Evolutionary conservation across 2,329 filamentous ascomycete genomes (phyloP).

Genomic region (Monosporascus sp.): DNA sequence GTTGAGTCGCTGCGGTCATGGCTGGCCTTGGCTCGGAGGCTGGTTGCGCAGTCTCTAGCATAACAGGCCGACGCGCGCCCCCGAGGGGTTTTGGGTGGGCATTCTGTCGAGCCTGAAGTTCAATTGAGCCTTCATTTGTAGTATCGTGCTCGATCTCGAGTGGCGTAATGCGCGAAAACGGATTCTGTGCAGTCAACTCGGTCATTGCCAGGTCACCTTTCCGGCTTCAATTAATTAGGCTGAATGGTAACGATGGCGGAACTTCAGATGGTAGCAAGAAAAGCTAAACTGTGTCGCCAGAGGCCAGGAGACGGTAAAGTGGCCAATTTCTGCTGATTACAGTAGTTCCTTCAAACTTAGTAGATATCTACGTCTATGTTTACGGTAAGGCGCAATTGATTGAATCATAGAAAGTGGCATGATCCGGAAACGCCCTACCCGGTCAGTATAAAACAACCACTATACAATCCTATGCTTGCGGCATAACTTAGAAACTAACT

Average conservation of each 20-base stretch:
- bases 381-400: neutral
- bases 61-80: neutral
- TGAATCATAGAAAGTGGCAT: neutral
- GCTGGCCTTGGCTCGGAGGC: neutral
- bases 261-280: too few relatives aligned
- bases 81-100: neutral
- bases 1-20: neutral
- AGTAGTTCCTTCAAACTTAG: neutral
- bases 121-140: neutral
- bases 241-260: too few relatives aligned
- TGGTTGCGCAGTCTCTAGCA: neutral
- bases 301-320: too few relatives aligned
- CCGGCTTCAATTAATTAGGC: too few relatives aligned
- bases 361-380: neutral
- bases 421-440: neutral
- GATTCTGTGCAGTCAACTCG: neutral
- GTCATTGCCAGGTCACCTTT: neutral
- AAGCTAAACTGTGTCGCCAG: too few relatives aligned
- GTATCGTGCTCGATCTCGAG: neutral
- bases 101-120: neutral
- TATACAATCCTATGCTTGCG: too few relatives aligned
- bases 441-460: neutral
- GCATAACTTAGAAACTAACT: too few relatives aligned
- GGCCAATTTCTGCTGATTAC: neutral
- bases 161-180: neutral